Percentiles rank a stretch among this genome's conserved stretches.
These are phyloP conservation scores for Pyrenochaeta sp. DNA, from an alignment of 2,329 filamentous ascomycete genomes.

Conservation along the genomic window DNA sequence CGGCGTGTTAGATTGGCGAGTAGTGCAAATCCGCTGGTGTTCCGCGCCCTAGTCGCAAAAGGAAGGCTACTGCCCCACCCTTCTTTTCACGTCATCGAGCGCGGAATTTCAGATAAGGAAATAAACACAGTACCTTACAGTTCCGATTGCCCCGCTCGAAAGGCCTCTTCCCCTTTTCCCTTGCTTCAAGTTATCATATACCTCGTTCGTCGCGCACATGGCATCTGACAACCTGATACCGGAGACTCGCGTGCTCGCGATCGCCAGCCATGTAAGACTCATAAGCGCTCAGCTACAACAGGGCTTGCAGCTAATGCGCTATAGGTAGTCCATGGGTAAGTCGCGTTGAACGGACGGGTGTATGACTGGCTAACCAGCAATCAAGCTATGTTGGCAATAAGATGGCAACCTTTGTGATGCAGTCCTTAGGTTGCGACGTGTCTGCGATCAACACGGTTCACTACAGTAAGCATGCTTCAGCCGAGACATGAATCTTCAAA, in stretches of 20 bases:
- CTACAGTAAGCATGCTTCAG: slow-evolving; percentile 73
- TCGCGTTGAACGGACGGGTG: slow-evolving; percentile 19
- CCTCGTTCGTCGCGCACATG: slow-evolving; percentile 27
- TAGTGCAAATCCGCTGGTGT: slow-evolving; percentile 20
- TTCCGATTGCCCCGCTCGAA: slow-evolving; percentile 12
- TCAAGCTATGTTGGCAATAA: slow-evolving; percentile 95
- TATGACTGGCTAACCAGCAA: slow-evolving; percentile 26
- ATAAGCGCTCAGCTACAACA: slow-evolving; percentile 10
- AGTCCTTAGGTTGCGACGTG: slow-evolving; percentile 91
- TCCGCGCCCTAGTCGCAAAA: slow-evolving; percentile 29
- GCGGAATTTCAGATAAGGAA: slow-evolving; percentile 43
- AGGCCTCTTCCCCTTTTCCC: background rate
- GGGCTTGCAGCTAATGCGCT: slow-evolving; percentile 32
- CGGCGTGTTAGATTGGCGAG: slow-evolving; percentile 26
- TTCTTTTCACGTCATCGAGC: slow-evolving; percentile 42
- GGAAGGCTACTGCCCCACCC: slow-evolving; percentile 35
- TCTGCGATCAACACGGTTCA: slow-evolving; percentile 95
- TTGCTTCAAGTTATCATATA: slow-evolving; percentile 5
- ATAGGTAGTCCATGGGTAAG: slow-evolving; percentile 78
- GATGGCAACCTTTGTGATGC: slow-evolving; percentile 94
- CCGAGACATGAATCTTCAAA: background rate
- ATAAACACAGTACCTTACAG: slow-evolving; percentile 38
- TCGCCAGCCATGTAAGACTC: slow-evolving; percentile 89
- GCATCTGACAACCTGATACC: slow-evolving; percentile 56
- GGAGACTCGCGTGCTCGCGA: slow-evolving; percentile 77